Base-by-base conservation (phyloP, 2,329 filamentous ascomycete species). In the Fusarium proliferatum region DNA sequence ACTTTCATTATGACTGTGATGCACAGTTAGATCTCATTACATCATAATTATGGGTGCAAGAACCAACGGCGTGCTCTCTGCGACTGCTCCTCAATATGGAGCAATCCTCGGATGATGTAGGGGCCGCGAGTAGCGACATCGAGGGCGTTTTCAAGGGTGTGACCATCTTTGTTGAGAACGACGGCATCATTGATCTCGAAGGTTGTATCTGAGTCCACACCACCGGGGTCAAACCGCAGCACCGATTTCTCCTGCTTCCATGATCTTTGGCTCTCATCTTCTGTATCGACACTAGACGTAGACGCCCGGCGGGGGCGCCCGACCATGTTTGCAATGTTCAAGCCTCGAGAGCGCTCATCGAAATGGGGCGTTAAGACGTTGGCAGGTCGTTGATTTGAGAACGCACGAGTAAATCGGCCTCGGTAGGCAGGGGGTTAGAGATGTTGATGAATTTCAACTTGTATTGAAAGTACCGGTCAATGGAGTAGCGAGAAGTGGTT, bases 181-280 rank as follows among this genome's bases (percentile, higher is more conserved):
- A 88, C 85, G 42, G 88, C 91, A 77, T 93, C 86, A 56, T 79
- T 84, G 46, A 94, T 84, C 10, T 89, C 83, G 77, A 92, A 93
- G 55, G 86, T 86, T 7, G 90, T 89, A 86, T 89, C 92, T 21
- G 89, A 81, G 74, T 72, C 15, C 78, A 72, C 16, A 71, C 69
- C 42, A 74, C 78, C 17, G 74, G 57, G 12, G 78, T 67, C 30
- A 8, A 77, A 76, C 48, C 77, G 79, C 23, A 84, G 67, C 41
- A 84, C 79, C 1, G 79, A 80, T 17, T 76, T 75, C 63, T 84
- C 82, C 65, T 82, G 77, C 19, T 76, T 76, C 78, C 80, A 83
- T 33, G 73, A 79, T 17, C 80, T 67, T 45, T 84, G 78, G 51
- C 78, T 62, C 34, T 84, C 77, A 65, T 86, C 82, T 62, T 84